Evolutionary conservation across 306 rosid species (phyloP), one percentile per base, ranked within the genome.

Genomic region (Quillaja saponaria): DNA sequence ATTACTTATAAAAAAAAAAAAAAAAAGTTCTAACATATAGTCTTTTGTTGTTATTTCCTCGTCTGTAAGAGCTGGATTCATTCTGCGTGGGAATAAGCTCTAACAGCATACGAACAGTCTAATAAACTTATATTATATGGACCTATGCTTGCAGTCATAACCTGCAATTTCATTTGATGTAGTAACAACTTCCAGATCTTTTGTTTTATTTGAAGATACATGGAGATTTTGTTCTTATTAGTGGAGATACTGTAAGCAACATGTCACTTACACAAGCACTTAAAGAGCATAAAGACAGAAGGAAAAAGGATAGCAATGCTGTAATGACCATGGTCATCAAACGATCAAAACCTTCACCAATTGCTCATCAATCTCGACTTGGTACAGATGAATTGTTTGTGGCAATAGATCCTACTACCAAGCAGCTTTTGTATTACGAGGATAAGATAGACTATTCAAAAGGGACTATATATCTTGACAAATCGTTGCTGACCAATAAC

Each of bases 181-280:
- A 10, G 73, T 83, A 62, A 76, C 58, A 10, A 63, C 71, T 73
- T 46, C 58, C 51, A 20, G 10, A 45, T 69, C 37, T 73, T 76
- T 60, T 74, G 60, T 66, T 67, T 54, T 56, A 34, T 56, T 66
- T 81, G 62, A 76, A 94, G 99, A 90, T 94, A 85, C 89, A 83
- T 51, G 99, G 99, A 76, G 99, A 94, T 68, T 94, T 94, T 76
- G 82, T 94, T 54, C 90, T 94, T 58, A 82, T 94, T 65, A 94
- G 96, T 8, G 99, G 99, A 68, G 99, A 94, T 68, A 94, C 99
- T 4, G 72, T 94, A 37, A 94, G 99, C 99, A 87, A 94, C 83
- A 90, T 94, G 97, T 83, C 95, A 3, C 99, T 94, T 66, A 78
- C 96, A 35, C 81, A 71, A 82, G 99, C 86, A 40, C 95, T 94